These are phyloP conservation scores for Candida smagusa DNA, from an alignment of 1,139 yeast species.

Conservation along the genomic window DNA sequence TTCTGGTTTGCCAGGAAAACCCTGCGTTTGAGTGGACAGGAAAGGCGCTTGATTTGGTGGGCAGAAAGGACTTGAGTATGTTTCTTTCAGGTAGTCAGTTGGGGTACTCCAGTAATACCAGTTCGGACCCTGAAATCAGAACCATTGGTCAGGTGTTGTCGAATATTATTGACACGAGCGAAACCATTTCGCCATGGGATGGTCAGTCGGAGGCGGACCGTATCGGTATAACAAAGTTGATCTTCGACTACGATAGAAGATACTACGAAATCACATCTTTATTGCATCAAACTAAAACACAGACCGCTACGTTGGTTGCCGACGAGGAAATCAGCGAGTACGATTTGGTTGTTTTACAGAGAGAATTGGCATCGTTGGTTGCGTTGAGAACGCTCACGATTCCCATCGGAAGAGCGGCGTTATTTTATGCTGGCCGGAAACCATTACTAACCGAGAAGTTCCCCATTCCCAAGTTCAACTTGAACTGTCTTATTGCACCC, in stretches of 20 bases:
- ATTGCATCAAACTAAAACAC: constrained; percentile 68
- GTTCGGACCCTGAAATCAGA: constrained; percentile 19
- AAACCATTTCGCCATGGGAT: constrained; percentile 57
- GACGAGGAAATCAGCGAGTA: constrained; percentile 44
- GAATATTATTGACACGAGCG: constrained; percentile 45
- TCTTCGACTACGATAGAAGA: constrained; percentile 76
- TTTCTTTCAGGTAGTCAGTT: constrained; percentile 14
- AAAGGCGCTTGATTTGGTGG: constrained; percentile 56
- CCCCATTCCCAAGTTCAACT: constrained; percentile 73
- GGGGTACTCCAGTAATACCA: constrained; percentile 8
- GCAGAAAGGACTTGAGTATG: constrained; percentile 61
- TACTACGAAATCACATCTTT: constrained; percentile 73
- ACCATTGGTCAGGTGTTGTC: constrained; percentile 51
- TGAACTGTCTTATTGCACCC: constrained; percentile 66
- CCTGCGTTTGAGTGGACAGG: constrained; percentile 50
- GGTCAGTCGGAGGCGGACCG: constrained; percentile 66
- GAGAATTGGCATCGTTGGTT: constrained; percentile 60
- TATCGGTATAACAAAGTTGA: constrained; percentile 61
- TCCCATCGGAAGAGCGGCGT: constrained; percentile 77
- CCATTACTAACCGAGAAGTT: constrained; percentile 86
- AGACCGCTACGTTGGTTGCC: constrained; percentile 43
- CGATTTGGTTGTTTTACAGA: constrained; percentile 55
- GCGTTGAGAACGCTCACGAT: constrained; percentile 73
- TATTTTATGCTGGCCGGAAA: constrained; percentile 63
- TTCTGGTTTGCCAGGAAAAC: constrained; percentile 54